These are phyloP conservation scores for Saturnispora zaruensis DNA, from an alignment of 805 yeast species.

Conservation along the genomic window DNA sequence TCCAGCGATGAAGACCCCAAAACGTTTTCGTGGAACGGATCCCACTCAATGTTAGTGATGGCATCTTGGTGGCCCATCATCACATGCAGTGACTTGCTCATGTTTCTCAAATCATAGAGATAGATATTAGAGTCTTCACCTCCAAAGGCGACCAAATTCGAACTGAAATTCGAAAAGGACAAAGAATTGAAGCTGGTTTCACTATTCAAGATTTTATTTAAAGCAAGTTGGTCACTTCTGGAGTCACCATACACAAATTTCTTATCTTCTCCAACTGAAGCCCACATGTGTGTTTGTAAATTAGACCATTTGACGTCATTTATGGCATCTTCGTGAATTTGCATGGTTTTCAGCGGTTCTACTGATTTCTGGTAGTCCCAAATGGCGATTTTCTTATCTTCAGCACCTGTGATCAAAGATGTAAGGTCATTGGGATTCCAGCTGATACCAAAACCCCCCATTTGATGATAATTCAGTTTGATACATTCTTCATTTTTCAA, in stretches of 20 bases:
- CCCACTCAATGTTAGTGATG: slow-evolving; percentile 68
- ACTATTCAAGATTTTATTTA: slow-evolving; percentile 23
- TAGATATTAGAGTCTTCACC: slow-evolving; percentile 59
- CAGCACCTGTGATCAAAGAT: slow-evolving; percentile 51
- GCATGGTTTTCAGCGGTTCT: slow-evolving; percentile 27
- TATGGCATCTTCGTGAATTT: slow-evolving; percentile 48
- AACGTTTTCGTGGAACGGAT: slow-evolving; percentile 68
- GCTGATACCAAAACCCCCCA: slow-evolving; percentile 67
- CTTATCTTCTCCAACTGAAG: slow-evolving; percentile 68
- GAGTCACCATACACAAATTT: slow-evolving; percentile 46
- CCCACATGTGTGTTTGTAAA: slow-evolving; percentile 43
- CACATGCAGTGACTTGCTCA: slow-evolving; percentile 43
- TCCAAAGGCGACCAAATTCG: slow-evolving; percentile 57
- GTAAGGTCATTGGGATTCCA: slow-evolving; percentile 50
- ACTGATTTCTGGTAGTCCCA: slow-evolving; percentile 40
- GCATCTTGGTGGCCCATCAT: slow-evolving; percentile 76
- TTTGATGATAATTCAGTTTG: slow-evolving; percentile 43
- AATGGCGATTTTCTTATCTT: slow-evolving; percentile 54
- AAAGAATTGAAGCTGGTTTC: slow-evolving; percentile 47
- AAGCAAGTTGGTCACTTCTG: slow-evolving; percentile 27
- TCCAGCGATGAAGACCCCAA: slow-evolving; percentile 72
- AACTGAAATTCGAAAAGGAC: slow-evolving; percentile 55
- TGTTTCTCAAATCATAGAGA: slow-evolving; percentile 50
- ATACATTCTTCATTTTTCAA: slow-evolving; percentile 15
- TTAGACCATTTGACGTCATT: slow-evolving; percentile 72